These are phyloP conservation scores for Stephania yunnanensis DNA, from an alignment of 164 flowering plant genomes.

Conservation along the genomic window DNA sequence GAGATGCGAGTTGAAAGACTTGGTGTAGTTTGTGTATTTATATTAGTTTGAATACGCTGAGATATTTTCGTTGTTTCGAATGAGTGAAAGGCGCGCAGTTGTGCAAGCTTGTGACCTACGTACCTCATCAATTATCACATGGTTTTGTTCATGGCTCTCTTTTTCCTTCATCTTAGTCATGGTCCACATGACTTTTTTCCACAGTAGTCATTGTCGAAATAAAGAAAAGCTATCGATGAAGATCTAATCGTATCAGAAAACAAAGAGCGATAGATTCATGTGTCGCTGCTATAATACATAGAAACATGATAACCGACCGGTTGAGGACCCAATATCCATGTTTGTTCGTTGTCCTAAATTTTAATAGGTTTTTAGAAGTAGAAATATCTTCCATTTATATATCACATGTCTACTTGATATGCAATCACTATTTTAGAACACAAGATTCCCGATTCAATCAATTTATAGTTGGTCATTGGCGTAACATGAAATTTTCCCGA, in stretches of 20 bases:
- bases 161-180: background rate
- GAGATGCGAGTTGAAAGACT: background rate
- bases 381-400: background rate
- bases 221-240: background rate
- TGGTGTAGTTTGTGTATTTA: background rate
- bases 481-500: too few relatives aligned
- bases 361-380: background rate
- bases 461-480: background rate
- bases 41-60: background rate
- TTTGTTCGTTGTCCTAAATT: background rate
- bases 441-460: background rate
- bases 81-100: background rate
- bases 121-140: background rate
- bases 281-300: background rate
- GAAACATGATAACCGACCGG: background rate
- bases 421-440: background rate
- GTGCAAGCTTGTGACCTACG: background rate
- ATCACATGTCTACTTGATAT: background rate
- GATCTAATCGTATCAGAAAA: background rate
- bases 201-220: background rate
- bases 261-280: background rate
- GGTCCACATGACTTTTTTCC: background rate
- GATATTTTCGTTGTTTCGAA: background rate
- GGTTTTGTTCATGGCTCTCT: background rate
- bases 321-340: background rate